Evolutionary conservation across 1,139 yeast species (phyloP), one percentile per base, ranked within the genome.

Genomic region (Diutina scorzettiae): DNA sequence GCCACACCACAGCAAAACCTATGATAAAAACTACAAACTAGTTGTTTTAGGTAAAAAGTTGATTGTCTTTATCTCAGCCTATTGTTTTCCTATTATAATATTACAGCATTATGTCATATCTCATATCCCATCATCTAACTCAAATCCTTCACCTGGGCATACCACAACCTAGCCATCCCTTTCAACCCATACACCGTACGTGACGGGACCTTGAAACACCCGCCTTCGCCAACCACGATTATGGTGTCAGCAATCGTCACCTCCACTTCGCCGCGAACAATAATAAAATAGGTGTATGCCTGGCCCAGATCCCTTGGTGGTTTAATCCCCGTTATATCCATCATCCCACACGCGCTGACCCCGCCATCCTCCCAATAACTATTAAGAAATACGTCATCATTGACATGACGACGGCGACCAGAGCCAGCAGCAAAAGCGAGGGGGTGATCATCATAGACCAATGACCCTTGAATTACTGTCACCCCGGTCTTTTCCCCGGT

Each of bases 271-370:
- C 39, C 39, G 2, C 16, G 16, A 16, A 34, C 20, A 12, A 34
- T 28, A n/a, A 23, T 20, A 12, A 34, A 34, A 23, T 34, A 34
- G 20, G 9, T 14, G 17, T 34, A 23, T 14, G 29, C 39, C 16
- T 14, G 20, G 6, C 39, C 39, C 39, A 34, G 39, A 21, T 34
- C 29, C 7, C 39, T 17, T 4, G 39, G 39, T 7, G 39, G 39
- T 9, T 34, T 34, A 4, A 34, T 34, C 12, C 39, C 39, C 19
- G 39, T 23, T 5, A 34, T 23, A 14, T n/a, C 23, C 39, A 34
- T 34, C 39, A 34, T 14, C 7, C 39, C 39, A 16, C 39, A 23
- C 18, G 39, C 39, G 16, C 39, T 34, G 6, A 14, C 25, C 18
- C 12, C 12, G 8, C 25, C 28, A 16, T 34, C 29, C 14, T 34